phyloP scores from a whole-genome alignment of 352 stramenopile genomes.

The Phytopythium oedochilum region DNA sequence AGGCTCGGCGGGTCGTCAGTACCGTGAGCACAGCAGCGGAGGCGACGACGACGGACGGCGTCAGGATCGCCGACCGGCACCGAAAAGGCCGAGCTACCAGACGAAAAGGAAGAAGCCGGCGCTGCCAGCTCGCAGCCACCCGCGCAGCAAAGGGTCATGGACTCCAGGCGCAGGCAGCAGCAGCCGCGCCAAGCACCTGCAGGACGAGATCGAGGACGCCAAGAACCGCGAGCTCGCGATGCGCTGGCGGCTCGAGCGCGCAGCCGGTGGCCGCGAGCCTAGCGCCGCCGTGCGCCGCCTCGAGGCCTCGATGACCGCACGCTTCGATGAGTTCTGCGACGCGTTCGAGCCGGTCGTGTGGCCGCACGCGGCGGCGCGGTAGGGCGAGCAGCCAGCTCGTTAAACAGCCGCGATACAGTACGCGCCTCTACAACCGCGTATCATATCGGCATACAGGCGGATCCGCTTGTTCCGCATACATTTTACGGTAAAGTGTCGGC shows the following conservation, averaged over 20 bases:
- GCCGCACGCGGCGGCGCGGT: slow-evolving; percentile 22
- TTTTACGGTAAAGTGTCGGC: not conserved
- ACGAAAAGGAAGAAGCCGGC: slow-evolving; percentile 11
- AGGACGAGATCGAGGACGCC: slow-evolving; percentile 34
- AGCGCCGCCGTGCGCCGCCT: slow-evolving; percentile 11
- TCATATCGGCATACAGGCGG: no score
- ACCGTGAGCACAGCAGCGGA: not conserved
- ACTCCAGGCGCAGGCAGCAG: slow-evolving; percentile 9
- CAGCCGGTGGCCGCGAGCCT: not conserved
- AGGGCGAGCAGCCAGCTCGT: no score
- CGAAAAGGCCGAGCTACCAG: slow-evolving; percentile 7
- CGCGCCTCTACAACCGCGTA: no score
- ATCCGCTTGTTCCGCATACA: no score
- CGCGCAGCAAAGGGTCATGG: no score
- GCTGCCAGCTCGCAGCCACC: not conserved
- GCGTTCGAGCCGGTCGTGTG: slow-evolving; percentile 50
- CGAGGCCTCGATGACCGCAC: slow-evolving; percentile 45
- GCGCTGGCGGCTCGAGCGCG: slow-evolving; percentile 20
- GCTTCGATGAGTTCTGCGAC: slow-evolving; percentile 70
- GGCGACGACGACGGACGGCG: slow-evolving; percentile 8
- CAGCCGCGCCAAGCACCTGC: slow-evolving; percentile 28
- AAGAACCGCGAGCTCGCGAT: slow-evolving; percentile 26
- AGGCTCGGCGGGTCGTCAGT: not conserved
- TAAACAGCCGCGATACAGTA: no score
- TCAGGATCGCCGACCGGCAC: not conserved